phyloP scores from a whole-genome alignment of 805 yeast genomes.

The Ogataea saltuana region DNA sequence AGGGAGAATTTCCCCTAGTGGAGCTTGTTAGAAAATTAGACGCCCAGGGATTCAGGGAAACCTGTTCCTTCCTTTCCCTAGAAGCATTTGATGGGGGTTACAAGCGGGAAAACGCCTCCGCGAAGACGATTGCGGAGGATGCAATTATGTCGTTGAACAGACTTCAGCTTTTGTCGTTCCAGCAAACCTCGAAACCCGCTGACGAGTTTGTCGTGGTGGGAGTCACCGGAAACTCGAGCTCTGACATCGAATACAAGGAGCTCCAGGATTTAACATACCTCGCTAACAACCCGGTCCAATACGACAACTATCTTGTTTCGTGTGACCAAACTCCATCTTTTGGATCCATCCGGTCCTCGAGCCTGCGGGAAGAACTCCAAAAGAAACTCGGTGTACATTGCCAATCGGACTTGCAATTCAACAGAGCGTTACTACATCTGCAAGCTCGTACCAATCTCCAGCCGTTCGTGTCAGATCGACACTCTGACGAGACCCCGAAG shows the following conservation, averaged over 20 bases:
- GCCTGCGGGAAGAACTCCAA: too few relatives aligned
- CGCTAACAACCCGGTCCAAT: not conserved
- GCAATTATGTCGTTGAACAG: constrained; percentile 2
- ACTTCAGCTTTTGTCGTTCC: constrained; percentile 4
- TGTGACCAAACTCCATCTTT: too few relatives aligned
- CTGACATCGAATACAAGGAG: not conserved
- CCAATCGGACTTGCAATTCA: constrained; percentile 3
- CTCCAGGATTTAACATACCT: constrained; percentile 2
- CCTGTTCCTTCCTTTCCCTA: constrained; percentile 3
- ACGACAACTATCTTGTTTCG: constrained; percentile 1
- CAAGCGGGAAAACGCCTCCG: constrained; percentile 2
- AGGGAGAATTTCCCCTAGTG: constrained; percentile 9
- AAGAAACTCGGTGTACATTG: not conserved
- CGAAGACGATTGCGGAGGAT: constrained; percentile 2
- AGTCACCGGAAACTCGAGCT: not conserved
- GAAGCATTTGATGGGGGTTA: constrained; percentile 9
- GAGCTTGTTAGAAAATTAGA: constrained; percentile 3
- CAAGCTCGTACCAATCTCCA: constrained; percentile 1
- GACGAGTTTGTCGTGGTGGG: constrained; percentile 1
- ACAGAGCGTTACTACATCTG: not conserved
- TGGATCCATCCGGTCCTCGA: too few relatives aligned
- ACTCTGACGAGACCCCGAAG: not conserved
- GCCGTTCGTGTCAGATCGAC: not conserved
- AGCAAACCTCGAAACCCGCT: not conserved
- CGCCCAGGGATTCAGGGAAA: not conserved